phyloP scores from a whole-genome alignment of 352 stramenopile genomes.

The Pythium biforme region DNA sequence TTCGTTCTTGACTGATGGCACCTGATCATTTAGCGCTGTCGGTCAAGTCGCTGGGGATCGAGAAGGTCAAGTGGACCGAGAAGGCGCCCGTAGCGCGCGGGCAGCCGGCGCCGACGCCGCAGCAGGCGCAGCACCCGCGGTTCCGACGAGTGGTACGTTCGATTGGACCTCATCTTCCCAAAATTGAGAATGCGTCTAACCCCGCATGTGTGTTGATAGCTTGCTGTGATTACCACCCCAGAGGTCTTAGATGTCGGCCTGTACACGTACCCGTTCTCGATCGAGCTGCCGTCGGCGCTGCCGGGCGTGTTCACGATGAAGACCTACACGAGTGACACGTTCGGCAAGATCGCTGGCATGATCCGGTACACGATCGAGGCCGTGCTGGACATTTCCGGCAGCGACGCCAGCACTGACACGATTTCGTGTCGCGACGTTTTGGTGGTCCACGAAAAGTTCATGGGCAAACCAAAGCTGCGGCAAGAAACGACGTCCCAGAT shows the following conservation, averaged over 20 bases:
- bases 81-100: slow-evolving; percentile 7
- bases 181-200: neutral
- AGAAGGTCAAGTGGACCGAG: slow-evolving; percentile 55
- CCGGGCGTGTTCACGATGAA: slow-evolving; percentile 30
- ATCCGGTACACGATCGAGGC: slow-evolving; percentile 37
- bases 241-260: slow-evolving; percentile 22
- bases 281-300: slow-evolving; percentile 31
- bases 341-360: slow-evolving; percentile 22
- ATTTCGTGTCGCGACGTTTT: slow-evolving; percentile 25
- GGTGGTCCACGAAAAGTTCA: slow-evolving; percentile 29
- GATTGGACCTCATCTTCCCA: too few species aligned
- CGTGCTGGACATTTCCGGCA: slow-evolving; percentile 24
- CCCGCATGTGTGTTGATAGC: neutral
- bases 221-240: slow-evolving; percentile 8
- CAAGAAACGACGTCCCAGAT: slow-evolving; percentile 30
- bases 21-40: slow-evolving; percentile 40
- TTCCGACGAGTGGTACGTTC: slow-evolving; percentile 25
- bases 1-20: neutral
- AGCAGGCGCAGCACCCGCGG: slow-evolving; percentile 22
- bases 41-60: slow-evolving; percentile 55
- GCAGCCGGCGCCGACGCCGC: neutral
- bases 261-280: slow-evolving; percentile 35
- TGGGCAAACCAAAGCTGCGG: slow-evolving; percentile 18
- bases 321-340: slow-evolving; percentile 7
- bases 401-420: slow-evolving; percentile 14